These are phyloP conservation scores for Lonicera japonica DNA, from an alignment of 129 eudicot species.

Conservation along the genomic window DNA sequence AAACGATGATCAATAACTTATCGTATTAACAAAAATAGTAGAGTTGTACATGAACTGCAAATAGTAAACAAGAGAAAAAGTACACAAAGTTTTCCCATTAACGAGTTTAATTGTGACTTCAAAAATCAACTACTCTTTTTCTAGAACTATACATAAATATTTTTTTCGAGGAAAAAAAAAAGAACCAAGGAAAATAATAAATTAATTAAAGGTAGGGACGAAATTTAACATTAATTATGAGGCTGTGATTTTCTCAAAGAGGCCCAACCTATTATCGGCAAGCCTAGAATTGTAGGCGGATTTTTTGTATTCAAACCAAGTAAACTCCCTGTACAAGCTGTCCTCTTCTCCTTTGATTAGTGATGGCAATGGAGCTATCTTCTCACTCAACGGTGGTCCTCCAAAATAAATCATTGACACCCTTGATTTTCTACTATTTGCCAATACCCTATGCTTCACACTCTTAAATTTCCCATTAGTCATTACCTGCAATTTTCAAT, in stretches of 20 bases:
- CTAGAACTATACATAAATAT: too few relatives aligned
- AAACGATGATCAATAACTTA: too few relatives aligned
- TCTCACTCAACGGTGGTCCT: conserved; percentile 63
- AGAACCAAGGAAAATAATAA: too few relatives aligned
- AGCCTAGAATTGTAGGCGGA: conserved; percentile 70
- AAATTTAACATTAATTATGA: conserved; percentile 8
- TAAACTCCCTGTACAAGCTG: conserved; percentile 90
- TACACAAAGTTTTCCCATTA: too few relatives aligned
- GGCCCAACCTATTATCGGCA: conserved; percentile 63
- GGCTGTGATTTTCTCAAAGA: conserved; percentile 61
- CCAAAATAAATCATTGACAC: conserved; percentile 59
- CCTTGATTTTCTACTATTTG: conserved; percentile 41
- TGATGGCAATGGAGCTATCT: conserved; percentile 54
- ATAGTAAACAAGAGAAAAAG: too few relatives aligned
- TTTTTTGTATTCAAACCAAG: conserved; percentile 88
- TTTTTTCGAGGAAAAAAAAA: too few relatives aligned
- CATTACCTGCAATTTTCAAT: conserved; percentile 36
- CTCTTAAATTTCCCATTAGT: conserved; percentile 61
- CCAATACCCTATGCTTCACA: conserved; percentile 49
- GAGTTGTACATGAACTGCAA: too few relatives aligned
- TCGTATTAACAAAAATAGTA: too few relatives aligned
- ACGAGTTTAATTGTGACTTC: too few relatives aligned
- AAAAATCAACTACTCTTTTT: too few relatives aligned
- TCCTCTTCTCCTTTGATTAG: conserved; percentile 35
- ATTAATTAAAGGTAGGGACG: not conserved